Base-by-base conservation (phyloP, 208 protist genomes). In the Trypanosoma cruzi region DNA sequence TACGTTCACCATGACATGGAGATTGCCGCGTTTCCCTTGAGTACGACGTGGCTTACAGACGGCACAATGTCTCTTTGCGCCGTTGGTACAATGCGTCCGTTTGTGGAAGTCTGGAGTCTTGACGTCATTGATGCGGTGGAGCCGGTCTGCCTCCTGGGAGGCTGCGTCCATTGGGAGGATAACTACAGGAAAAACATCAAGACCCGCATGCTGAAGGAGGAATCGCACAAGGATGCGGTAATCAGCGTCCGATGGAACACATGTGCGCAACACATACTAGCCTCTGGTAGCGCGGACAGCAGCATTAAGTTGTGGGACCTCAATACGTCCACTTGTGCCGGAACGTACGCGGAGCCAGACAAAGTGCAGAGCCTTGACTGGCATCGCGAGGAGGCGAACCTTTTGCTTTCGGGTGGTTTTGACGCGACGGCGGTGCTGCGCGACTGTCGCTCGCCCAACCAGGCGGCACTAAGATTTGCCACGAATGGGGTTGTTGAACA, bases 271-370 rank as follows among this genome's bases (percentile, higher is more conserved):
- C 96, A 99, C 69, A 83, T 99, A 40, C 77, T 99, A 13, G 94
- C 92, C 44, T 97, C 89, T 53, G 89, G 89, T 48, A 97, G 95
- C n/a, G 96, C 96, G 14, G 98, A 99, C 75, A 75, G 77, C 29
- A 98, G 90, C 26, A 94, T 99, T 13, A 98, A 98, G 70, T 73
- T 99, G 44, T 99, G 98, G 98, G 98, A 99, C 73, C 65, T 99
- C 11, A 89, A 81, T 73, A 68, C 56, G 28, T 58, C 46, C 55
- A 64, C 50, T 10, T 99, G 94, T 84, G 59, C 99, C 22, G 84
- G 85, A 32, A 98, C 95, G 14, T 98, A 84, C 48, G 80, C 87
- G 37, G 97, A 99, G 72, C 74, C 57, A 18, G 90, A 98, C 65
- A 98, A 98, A 73, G 90, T 99, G 37, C 90, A 96, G 72, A 89